These are phyloP conservation scores for Plasmodium coatneyi DNA, from an alignment of 169 alveolate species.

Conservation along the genomic window DNA sequence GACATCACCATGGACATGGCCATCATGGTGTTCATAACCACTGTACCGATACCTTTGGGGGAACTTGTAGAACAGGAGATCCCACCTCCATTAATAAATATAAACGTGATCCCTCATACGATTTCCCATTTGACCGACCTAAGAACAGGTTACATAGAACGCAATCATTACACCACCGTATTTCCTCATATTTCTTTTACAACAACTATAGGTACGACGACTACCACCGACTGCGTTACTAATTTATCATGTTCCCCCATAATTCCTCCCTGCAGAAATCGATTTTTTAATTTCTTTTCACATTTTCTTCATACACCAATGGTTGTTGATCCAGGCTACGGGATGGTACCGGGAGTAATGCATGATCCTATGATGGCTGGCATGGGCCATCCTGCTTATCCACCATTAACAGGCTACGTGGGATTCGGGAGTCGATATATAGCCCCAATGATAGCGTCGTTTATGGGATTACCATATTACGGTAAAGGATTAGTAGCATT, in stretches of 20 bases:
- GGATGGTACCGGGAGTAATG: not conserved
- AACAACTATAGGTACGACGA: not conserved
- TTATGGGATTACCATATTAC: not conserved
- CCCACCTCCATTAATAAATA: not conserved
- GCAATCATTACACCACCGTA: not conserved
- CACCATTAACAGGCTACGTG: not conserved
- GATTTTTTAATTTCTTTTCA: not conserved
- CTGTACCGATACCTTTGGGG: not conserved
- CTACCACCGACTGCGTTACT: not conserved
- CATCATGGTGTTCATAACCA: not conserved
- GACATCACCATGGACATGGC: not conserved
- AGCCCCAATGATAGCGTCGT: not conserved
- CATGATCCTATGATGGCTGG: not conserved
- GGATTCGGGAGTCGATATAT: not conserved
- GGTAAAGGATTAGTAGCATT: not conserved
- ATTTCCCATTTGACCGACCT: not conserved
- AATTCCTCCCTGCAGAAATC: not conserved
- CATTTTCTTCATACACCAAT: not conserved
- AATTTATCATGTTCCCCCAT: not conserved
- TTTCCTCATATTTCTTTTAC: not conserved
- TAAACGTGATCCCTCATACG: not conserved
- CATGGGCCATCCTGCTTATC: not conserved
- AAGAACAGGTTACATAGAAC: not conserved
- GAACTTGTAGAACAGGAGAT: not conserved
- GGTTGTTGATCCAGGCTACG: not conserved